Evolutionary conservation across 495 filamentous ascomycete genomes (phyloP), one percentile per base, ranked within the genome.

Genomic region (Aspergillus egyptiacus): DNA sequence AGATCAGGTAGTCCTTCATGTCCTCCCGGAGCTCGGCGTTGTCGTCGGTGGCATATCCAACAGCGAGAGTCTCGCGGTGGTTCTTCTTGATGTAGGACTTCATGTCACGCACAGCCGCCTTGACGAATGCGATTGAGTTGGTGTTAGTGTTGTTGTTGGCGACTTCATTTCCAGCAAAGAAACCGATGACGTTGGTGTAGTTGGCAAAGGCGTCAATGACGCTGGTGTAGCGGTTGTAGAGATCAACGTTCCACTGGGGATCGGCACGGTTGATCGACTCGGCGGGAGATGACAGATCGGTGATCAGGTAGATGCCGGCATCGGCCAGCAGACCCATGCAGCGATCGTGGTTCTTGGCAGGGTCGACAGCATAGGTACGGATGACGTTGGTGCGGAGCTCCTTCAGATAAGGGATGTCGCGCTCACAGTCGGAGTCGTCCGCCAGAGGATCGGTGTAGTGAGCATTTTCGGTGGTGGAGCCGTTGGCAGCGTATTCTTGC

Each of bases 121-220:
- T 97, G 64, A 97, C 93, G 66, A 84, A 97, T 43, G 91, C 87
- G 51, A 86, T 90, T 37, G 91, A 87, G 55, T 70, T 66, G 38
- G 91, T 96, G 76, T 94, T 96, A 70, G 79, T 89, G 41, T 75
- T 68, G 53, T 80, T 73, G 75, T 97, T 95, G 58, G 88, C 83
- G 44, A 97, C 93, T 69, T 98, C 93, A 64, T 98, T 97, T 56
- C 94, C 94, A 44, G 91, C 87, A 67, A 97, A 97, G 81, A 97
- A 98, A 58, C 94, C 93, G 49, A 98, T 80, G 46, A 85, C 80
- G 64, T 98, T 98, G 66, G 74, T 77, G 71, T 96, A 96, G 53
- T 84, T 75, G 54, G 77, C 74, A 46, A 98, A 75, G 31, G 79
- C 77, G 66, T 98, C 91, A 33, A 98, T 68, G 24, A 98, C 93